Conservation (phyloP, 1,284 basidiomycete genomes). For the Moesziomyces aphidis region DNA sequence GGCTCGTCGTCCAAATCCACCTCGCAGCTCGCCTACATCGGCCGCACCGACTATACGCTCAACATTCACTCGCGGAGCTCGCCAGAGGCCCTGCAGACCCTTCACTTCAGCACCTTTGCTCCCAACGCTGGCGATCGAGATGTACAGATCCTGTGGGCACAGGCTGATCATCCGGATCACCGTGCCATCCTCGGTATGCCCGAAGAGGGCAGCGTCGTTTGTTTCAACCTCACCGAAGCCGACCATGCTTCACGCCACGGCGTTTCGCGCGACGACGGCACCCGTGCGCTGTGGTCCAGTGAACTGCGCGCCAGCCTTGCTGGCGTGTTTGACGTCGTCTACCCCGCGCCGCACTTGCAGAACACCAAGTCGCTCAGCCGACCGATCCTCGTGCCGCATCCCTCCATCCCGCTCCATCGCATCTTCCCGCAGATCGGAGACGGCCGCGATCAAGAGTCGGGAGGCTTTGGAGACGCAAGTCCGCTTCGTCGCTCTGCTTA, state of each 20-base stretch:
- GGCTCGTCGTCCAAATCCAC: conserved; percentile 40
- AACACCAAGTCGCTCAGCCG: conserved; percentile 48
- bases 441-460: conserved; percentile 5
- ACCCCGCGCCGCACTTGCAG: conserved; percentile 48
- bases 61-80: conserved; percentile 60
- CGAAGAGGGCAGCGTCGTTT: conserved; percentile 61
- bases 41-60: conserved; percentile 65
- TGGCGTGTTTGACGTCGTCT: conserved; percentile 59
- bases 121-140: conserved; percentile 65
- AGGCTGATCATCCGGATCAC: conserved; percentile 45
- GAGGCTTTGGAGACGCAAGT: conserved; percentile 3
- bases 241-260: conserved; percentile 10
- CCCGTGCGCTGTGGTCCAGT: conserved; percentile 43
- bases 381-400: conserved; percentile 55
- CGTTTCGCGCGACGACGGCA: conserved; percentile 7
- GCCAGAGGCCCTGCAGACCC: conserved; percentile 59
- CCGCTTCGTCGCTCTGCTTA: conserved; percentile 44
- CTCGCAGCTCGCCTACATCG: conserved; percentile 54
- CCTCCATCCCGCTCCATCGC: conserved; percentile 38
- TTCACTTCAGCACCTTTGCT: conserved; percentile 62
- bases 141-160: conserved; percentile 56
- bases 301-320: conserved; percentile 51
- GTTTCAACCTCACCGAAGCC: conserved; percentile 55
- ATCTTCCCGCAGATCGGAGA: conserved; percentile 51
- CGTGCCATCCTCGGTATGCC: conserved; percentile 59